These are phyloP conservation scores for Pythium dissimile DNA, from an alignment of 352 stramenopile genomes.

Conservation along the genomic window DNA sequence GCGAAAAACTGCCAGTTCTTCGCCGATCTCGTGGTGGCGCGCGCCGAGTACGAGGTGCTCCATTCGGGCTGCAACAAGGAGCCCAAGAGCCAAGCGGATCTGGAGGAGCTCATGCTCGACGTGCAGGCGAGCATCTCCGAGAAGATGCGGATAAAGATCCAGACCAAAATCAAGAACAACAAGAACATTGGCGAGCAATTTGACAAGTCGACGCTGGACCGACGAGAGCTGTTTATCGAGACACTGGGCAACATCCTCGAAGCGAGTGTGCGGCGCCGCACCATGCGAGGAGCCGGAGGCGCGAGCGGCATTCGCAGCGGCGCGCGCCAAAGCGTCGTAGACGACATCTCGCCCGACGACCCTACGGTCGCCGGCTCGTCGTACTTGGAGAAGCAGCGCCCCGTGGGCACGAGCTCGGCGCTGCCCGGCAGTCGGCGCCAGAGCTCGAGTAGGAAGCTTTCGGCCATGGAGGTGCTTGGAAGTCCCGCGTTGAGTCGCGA, in stretches of 20 bases:
- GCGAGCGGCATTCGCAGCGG: conserved; percentile 1
- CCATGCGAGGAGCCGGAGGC: conserved; percentile 24
- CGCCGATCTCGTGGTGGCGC: conserved; percentile 68
- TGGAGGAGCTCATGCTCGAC: conserved; percentile 61
- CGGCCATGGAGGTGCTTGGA: conserved; percentile 6
- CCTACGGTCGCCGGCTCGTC: conserved; percentile 21
- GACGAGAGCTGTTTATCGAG: conserved; percentile 76
- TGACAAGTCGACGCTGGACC: conserved; percentile 73
- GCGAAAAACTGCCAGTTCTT: conserved; percentile 82
- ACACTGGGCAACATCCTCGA: conserved; percentile 76
- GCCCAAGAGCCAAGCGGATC: conserved; percentile 20
- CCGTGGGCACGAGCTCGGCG: conserved; percentile 24
- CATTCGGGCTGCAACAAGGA: conserved; percentile 69
- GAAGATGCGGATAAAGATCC: conserved; percentile 70
- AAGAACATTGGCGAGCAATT: conserved; percentile 89
- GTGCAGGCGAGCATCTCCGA: conserved; percentile 57
- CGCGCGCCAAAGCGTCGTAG: conserved; percentile 21
- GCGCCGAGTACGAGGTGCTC: conserved; percentile 73
- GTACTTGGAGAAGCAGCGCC: conserved; percentile 49
- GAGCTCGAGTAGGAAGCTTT: conserved; percentile 14
- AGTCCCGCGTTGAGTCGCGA: conserved; percentile 12
- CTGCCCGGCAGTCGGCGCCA: conserved; percentile 17
- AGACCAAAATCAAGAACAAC: conserved; percentile 89
- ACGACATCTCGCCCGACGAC: conserved; percentile 11
- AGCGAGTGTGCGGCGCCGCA: conserved; percentile 72